Conservation (phyloP, 2,329 filamentous ascomycete genomes). For the Aspergillus sp. region DNA sequence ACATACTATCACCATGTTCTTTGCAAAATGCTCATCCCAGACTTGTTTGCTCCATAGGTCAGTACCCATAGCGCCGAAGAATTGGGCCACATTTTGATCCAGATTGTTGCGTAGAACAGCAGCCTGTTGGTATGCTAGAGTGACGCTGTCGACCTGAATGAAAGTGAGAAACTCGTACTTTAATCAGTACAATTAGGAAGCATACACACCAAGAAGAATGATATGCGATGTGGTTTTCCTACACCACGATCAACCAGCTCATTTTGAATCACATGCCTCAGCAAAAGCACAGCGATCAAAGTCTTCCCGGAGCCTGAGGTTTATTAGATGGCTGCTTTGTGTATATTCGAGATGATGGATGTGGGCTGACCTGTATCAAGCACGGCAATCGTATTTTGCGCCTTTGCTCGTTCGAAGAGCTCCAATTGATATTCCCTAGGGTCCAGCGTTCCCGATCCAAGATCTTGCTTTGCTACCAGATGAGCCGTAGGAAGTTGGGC, state of each 20-base stretch:
- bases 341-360: no score
- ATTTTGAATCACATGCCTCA: slow-evolving; percentile 69
- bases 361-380: slow-evolving; percentile 69
- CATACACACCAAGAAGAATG: slow-evolving; percentile 72
- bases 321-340: background rate
- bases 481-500: slow-evolving; percentile 52
- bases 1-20: slow-evolving; percentile 83
- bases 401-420: slow-evolving; percentile 81
- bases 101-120: slow-evolving; percentile 77
- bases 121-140: slow-evolving; percentile 84
- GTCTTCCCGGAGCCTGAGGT: slow-evolving; percentile 80
- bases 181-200: no score
- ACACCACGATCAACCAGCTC: slow-evolving; percentile 67
- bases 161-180: no score
- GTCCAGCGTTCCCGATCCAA: slow-evolving; percentile 61
- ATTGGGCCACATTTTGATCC: slow-evolving; percentile 65
- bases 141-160: slow-evolving; percentile 71
- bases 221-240: slow-evolving; percentile 59
- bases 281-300: slow-evolving; percentile 82
- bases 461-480: slow-evolving; percentile 50
- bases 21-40: slow-evolving; percentile 54
- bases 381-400: slow-evolving; percentile 84
- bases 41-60: slow-evolving; percentile 58
- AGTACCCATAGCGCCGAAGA: slow-evolving; percentile 66
- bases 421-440: slow-evolving; percentile 90